Evolutionary conservation across 2,329 filamentous ascomycete genomes (phyloP), one percentile per base, ranked within the genome.

Genomic region (Colletotrichum sp.): DNA sequence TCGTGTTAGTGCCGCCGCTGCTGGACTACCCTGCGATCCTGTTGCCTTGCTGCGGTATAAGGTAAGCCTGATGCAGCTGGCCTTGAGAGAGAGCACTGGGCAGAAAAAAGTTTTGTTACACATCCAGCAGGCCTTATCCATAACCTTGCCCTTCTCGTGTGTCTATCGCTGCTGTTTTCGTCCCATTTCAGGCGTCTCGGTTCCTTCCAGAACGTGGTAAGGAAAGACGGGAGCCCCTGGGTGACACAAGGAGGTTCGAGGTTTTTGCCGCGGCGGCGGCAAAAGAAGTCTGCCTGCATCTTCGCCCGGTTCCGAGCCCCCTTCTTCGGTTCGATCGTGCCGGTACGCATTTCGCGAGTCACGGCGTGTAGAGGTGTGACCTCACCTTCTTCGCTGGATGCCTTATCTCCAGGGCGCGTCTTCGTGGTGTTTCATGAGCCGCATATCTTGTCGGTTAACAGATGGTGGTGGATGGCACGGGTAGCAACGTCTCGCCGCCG

Each of bases 171-270:
- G 43, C 43, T 51, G 43, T 51, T 38, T 72, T 68, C 69, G 33
- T 72, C 69, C 21, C 36, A 47, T 72, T 18, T 69, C 38, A 31
- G 12, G 29, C 38, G 36, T 59, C 59, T 69, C 59, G 70, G 58
- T 70, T 70, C 66, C 51, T 72, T 72, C 70, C 59, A 70, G 58
- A 70, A 72, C 43, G 8, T 24, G 16, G 15, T 31, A 18, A 29
- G 9, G 31, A 29, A 55, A 55, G 21, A 43, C 31, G 15, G 34
- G 34, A 24, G 16, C 59, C 59, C 33, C 34, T 36, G 13, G 34
- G 21, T 62, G 31, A 36, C 24, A 62, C 34, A 62, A 4, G 16
- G 9, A 34, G 3, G 27, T 31, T 24, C 24, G 21, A 29, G n/a
- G 59, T 15, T 4, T 21, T 21, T 34, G 13, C 21, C 59, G 27